Base-by-base conservation (phyloP, 805 yeast species). In the Geotrichum ghanense region DNA sequence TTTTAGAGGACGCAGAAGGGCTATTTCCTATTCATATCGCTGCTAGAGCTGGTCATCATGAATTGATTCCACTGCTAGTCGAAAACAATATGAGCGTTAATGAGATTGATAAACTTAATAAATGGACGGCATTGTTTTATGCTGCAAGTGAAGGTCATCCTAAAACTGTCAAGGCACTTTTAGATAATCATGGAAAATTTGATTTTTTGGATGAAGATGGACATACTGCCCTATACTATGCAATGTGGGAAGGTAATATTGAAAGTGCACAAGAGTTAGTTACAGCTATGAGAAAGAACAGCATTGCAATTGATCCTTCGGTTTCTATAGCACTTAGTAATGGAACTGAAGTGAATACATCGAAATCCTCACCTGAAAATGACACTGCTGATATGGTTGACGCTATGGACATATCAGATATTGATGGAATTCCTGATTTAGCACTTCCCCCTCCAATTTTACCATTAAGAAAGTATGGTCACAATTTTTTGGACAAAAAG, bases 391-490 rank as follows among this genome's bases (percentile, higher is more conserved):
- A 44, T 3, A 40, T 48, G 3, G 31, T 47, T 3, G 57, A 56
- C 41, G 61, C 53, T 20, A 48, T 51, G 53, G 59, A 53, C 21
- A 44, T 53, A 25, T 49, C 49, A 12, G 75, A 71, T 45, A 67
- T 76, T 5, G 95, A 87, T 53, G 73, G 79, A 16, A 90, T 92
- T 46, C 97, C 98, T 0, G 95, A 87, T 56, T 73, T 92, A 43
- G 78, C 88, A 20, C 70, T 92, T 48, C 98, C 98, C 0, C 98
- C 98, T 1, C 98, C 98, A 2, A 86, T 92, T 46, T 78, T 92
- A 44, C 98, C 98, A 0, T 68, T 92, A 46, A 74, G 96, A 56
- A 77, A 95, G 56, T 92, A 92, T 60, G 98, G 98, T 14, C 98
- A 92, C 64, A 92, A 87, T 62, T 92, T 88, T 68, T 67, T 92